Conservation (phyloP, 2,329 filamentous ascomycete species). For the Neodidymelliopsis sp. region DNA sequence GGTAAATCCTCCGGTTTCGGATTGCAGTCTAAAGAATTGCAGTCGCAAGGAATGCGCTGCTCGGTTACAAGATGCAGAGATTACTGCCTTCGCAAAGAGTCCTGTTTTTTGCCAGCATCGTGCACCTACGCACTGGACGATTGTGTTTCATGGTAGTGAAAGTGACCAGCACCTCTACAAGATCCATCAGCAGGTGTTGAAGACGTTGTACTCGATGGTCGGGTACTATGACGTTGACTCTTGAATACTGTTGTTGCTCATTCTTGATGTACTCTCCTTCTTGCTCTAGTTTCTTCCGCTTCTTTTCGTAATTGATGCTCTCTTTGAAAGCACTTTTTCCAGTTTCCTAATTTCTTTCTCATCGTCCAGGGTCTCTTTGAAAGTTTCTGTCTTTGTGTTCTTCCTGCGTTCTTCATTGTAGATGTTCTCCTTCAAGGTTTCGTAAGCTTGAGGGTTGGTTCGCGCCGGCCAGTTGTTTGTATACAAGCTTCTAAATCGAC, state of each 20-base stretch:
- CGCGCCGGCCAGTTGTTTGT: background rate
- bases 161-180: conserved; percentile 5
- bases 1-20: background rate
- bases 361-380: no score
- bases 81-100: background rate
- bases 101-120: background rate
- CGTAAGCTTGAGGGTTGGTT: conserved; percentile 6
- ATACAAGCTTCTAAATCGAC: conserved; percentile 9
- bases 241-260: conserved; percentile 3
- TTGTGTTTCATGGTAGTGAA: conserved; percentile 13
- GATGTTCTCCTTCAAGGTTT: background rate
- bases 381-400: background rate
- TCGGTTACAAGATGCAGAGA: background rate
- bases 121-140: conserved; percentile 8
- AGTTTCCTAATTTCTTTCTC: no score
- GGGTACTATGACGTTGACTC: conserved; percentile 11
- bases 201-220: conserved; percentile 14
- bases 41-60: background rate
- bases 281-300: background rate
- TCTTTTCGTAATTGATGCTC: background rate
- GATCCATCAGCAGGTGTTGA: conserved; percentile 15
- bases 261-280: background rate
- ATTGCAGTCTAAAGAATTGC: conserved; percentile 2
- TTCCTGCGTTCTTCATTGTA: background rate
- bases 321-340: no score